Evolutionary conservation across 2,329 filamentous ascomycete genomes (phyloP), one percentile per base, ranked within the genome.

Genomic region (Pestalotiopsis sp.): DNA sequence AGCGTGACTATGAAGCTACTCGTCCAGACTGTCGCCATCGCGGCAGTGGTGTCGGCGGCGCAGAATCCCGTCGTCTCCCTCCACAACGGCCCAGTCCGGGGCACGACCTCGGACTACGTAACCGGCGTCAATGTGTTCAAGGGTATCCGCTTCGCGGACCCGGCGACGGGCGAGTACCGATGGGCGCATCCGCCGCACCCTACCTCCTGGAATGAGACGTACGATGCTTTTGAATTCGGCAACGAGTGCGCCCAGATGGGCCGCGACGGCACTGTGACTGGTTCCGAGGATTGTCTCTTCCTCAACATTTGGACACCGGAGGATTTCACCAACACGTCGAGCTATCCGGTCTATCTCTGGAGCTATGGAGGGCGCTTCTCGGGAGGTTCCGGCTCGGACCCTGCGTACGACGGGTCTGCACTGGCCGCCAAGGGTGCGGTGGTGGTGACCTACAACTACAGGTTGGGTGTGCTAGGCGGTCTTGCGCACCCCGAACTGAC

Each of bases 171-270:
- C 61, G 59, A 69, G 45, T 64, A 69, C 11, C 68, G 73, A 36
- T 74, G 71, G 70, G 69, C 65, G 17, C 61, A 69, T 25, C 70
- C 73, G 38, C 66, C 65, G 1, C n/a, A 68, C n/a, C 68, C 69
- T 1, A 20, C 65, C 13, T 14, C 66, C 1, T 74, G 72, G 70
- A 66, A 56, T 45, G 71, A 69, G 3, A 66, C 70, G 2, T 58
- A 70, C 1, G 70, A 73, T 57, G 72, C 73, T 3, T 71, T 69
- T 1, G 27, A 68, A 4, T 75, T 72, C 9, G 70, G 70, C 3
- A 71, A 75, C 9, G 72, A 75, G 27, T 78, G 76, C 58, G 74
- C 75, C 4, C 74, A 77, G 66, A 59, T 71, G 2, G 67, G 59
- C 39, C 69, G 69, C 17, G 39, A 60, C 49, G n/a, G 64, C 65